A percentile compares a stretch with the other conserved stretches of the same genome.
phyloP scores from a whole-genome alignment of 2,329 filamentous ascomycete genomes.

The Colletotrichum graminicola region DNA sequence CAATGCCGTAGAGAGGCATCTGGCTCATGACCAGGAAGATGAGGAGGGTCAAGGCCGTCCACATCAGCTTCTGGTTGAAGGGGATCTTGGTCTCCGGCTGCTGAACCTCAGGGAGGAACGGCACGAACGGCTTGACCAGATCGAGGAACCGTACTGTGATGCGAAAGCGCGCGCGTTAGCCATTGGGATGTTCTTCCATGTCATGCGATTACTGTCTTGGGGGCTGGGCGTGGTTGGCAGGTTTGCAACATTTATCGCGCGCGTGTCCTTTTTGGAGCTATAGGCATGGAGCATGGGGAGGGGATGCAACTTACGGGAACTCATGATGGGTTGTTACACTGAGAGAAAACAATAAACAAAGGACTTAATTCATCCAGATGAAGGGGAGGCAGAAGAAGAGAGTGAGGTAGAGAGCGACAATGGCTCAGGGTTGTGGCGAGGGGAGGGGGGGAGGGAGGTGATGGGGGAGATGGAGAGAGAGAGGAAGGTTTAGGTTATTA shows the following conservation, averaged over 20 bases:
- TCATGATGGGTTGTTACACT: constrained; percentile 60
- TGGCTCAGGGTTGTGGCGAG: constrained; percentile 50
- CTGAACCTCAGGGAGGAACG: constrained; percentile 99
- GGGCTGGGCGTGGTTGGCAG: neutral
- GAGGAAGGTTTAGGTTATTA: constrained; percentile 45
- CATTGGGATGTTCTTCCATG: constrained; percentile 11
- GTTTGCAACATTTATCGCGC: constrained; percentile 19
- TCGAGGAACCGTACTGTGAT: constrained; percentile 96
- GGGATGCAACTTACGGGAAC: constrained; percentile 62
- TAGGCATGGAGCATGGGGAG: constrained; percentile 28
- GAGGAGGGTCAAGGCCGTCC: constrained; percentile 92
- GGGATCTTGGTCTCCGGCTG: constrained; percentile 98
- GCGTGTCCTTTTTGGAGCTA: constrained; percentile 32
- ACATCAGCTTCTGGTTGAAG: constrained; percentile 99
- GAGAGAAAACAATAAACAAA: constrained; percentile 48
- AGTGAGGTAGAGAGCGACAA: constrained; percentile 44
- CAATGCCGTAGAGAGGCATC: constrained; percentile 99
- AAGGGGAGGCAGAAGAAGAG: constrained; percentile 50
- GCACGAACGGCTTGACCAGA: constrained; percentile 99
- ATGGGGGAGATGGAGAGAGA: constrained; percentile 45
- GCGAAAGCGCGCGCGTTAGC: constrained; percentile 30
- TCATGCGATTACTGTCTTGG: neutral
- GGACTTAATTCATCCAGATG: constrained; percentile 53
- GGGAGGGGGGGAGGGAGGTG: constrained; percentile 48
- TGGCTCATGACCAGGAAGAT: constrained; percentile 99